phyloP scores from a whole-genome alignment of 2,329 filamentous ascomycete species.

The Hypoxylon sp. region DNA sequence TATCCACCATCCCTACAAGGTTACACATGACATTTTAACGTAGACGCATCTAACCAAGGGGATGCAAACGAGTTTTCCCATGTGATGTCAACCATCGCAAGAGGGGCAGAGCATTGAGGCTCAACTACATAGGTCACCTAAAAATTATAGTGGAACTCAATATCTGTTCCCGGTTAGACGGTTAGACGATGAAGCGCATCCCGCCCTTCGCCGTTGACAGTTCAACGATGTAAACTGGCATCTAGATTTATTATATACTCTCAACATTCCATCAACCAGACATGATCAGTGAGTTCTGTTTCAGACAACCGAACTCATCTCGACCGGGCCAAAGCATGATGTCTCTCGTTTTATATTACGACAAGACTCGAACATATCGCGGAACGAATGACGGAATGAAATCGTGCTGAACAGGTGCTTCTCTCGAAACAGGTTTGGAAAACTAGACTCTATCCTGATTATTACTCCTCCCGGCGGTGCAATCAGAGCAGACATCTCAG shows the following conservation, averaged over 20 bases:
- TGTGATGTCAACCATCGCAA: not conserved
- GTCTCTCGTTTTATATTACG: not conserved
- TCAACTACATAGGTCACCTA: not conserved
- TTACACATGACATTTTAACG: not conserved
- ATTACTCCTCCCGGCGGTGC: not conserved
- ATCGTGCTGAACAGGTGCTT: not conserved
- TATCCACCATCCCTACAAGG: not conserved
- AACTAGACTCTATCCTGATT: not conserved
- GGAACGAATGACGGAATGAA: not conserved
- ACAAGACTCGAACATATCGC: not conserved
- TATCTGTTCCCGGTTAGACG: not conserved
- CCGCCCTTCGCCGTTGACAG: not conserved
- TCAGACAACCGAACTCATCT: not conserved
- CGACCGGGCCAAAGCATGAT: not conserved
- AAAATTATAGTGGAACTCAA: not conserved
- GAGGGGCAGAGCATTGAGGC: not conserved
- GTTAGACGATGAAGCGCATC: not conserved
- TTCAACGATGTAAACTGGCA: not conserved
- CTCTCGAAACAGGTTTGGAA: not conserved
- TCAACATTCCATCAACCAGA: conserved; percentile 1
- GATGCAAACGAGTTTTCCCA: not conserved
- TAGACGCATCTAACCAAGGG: not conserved
- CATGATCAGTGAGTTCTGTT: not conserved
- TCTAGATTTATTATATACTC: not conserved
- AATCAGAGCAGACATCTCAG: not conserved